phyloP scores from a whole-genome alignment of 2,329 filamentous ascomycete genomes.

The Nemania diffusa region DNA sequence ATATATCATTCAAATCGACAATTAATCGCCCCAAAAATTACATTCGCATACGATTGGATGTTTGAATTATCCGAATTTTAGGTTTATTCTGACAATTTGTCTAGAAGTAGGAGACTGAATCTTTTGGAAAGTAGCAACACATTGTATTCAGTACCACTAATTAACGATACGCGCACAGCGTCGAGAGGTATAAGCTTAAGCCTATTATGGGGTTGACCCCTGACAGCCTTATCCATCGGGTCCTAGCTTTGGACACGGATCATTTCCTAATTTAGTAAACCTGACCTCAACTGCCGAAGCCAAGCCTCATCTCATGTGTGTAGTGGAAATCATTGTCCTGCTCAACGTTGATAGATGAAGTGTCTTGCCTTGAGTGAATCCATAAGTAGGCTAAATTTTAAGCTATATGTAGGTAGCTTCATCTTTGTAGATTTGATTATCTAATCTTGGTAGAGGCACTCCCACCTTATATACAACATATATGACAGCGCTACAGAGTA shows the following conservation, averaged over 20 bases:
- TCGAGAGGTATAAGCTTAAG: conserved; percentile 18
- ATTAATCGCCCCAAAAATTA: neutral
- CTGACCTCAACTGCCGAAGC: conserved; percentile 23
- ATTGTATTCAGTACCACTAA: conserved; percentile 42
- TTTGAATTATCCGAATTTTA: neutral
- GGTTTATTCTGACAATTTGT: neutral
- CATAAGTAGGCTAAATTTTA: no score
- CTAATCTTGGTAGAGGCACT: neutral
- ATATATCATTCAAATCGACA: neutral
- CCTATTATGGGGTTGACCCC: conserved; percentile 15
- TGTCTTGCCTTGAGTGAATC: neutral
- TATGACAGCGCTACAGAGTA: neutral
- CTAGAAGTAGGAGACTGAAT: neutral
- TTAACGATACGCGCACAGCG: conserved; percentile 38
- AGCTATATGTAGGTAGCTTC: no score
- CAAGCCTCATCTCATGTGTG: neutral
- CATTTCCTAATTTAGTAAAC: conserved; percentile 30
- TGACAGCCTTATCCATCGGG: conserved; percentile 11
- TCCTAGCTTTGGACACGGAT: conserved; percentile 9
- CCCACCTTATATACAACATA: neutral
- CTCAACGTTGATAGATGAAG: neutral
- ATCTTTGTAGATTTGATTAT: neutral
- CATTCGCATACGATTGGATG: rapidly evolving
- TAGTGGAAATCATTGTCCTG: neutral
- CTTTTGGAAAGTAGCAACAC: neutral